Conservation (phyloP, 1,139 yeast genomes). For the Blastobotrys raffinosifermentans region DNA sequence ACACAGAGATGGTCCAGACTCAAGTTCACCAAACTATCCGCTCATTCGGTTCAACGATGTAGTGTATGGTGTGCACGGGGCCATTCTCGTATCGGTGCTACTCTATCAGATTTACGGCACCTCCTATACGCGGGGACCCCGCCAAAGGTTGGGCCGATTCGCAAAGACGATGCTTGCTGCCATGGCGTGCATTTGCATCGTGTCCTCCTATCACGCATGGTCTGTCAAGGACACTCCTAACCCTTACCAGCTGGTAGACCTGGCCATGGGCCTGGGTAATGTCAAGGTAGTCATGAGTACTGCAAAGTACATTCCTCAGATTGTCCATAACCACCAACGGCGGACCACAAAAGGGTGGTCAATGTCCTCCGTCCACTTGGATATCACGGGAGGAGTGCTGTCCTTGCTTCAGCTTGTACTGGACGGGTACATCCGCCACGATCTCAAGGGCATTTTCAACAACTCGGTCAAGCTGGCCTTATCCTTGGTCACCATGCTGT, state of each 20-base stretch:
- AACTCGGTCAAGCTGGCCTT: slow-evolving; percentile 33
- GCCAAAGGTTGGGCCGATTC: slow-evolving; percentile 27
- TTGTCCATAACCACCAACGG: slow-evolving; percentile 47
- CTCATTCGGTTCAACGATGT: slow-evolving; percentile 42
- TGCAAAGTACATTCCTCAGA: slow-evolving; percentile 58
- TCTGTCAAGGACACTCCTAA: slow-evolving; percentile 22
- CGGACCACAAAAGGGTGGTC: slow-evolving; percentile 56
- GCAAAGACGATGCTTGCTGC: slow-evolving; percentile 18
- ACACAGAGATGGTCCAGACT: slow-evolving; percentile 20
- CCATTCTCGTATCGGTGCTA: slow-evolving; percentile 31
- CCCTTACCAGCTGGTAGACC: slow-evolving; percentile 30
- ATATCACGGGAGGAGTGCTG: slow-evolving; percentile 49
- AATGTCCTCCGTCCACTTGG: slow-evolving; percentile 42
- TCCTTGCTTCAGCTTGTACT: slow-evolving; percentile 45
- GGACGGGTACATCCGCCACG: slow-evolving; percentile 32
- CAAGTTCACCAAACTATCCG: slow-evolving; percentile 31
- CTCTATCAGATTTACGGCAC: slow-evolving; percentile 36
- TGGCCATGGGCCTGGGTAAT: slow-evolving; percentile 42
- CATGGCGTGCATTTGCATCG: slow-evolving; percentile 17
- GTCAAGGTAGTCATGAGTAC: slow-evolving; percentile 52
- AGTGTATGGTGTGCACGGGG: slow-evolving; percentile 41
- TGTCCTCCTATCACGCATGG: slow-evolving; percentile 23
- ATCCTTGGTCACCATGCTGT: slow-evolving; percentile 29
- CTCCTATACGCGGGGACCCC: slow-evolving; percentile 30
- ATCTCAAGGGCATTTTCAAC: slow-evolving; percentile 29